phyloP scores from a whole-genome alignment of 108 stramenopile genomes.

The Aurantiochytrium sp. region DNA sequence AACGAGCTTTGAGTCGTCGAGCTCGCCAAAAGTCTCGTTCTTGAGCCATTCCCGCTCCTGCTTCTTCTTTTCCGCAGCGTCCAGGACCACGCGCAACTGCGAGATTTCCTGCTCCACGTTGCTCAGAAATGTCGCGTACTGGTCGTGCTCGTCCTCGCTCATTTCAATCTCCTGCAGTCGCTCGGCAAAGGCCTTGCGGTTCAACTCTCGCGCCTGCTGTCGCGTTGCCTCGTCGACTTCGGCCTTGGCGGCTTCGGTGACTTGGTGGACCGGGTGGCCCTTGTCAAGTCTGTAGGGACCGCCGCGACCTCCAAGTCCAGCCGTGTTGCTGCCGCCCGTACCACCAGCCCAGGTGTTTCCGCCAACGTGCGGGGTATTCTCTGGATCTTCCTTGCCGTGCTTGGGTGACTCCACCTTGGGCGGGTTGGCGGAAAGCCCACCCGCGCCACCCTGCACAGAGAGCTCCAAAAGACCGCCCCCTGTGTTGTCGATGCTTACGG shows the following conservation, averaged over 20 bases:
- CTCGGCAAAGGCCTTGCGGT: constrained; percentile 56
- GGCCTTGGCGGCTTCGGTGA: constrained; percentile 70
- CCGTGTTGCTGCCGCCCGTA: constrained; percentile 78
- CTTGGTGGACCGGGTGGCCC: constrained; percentile 74
- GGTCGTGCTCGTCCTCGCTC: constrained; percentile 61
- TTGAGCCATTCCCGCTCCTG: constrained; percentile 69
- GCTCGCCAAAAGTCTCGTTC: constrained; percentile 65
- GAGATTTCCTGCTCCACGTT: constrained; percentile 40
- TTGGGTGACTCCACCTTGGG: constrained; percentile 22
- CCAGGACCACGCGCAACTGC: constrained; percentile 53
- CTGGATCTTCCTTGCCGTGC: constrained; percentile 31
- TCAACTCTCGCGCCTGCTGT: constrained; percentile 56
- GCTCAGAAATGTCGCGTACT: constrained; percentile 52
- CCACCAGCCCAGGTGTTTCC: constrained; percentile 84
- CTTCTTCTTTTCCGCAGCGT: constrained; percentile 41
- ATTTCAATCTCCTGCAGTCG: constrained; percentile 67
- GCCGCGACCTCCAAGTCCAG: constrained; percentile 79
- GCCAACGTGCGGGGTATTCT: constrained; percentile 41
- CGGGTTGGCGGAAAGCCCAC: not conserved
- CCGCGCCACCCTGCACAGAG: not conserved
- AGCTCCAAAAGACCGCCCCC: not conserved
- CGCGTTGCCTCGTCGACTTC: constrained; percentile 64
- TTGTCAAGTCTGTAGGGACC: constrained; percentile 78
- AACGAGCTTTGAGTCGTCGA: constrained; percentile 73
- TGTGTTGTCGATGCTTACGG: not conserved